Evolutionary conservation across 179 eudicot species (phyloP), one percentile per base, ranked within the genome.

Genomic region (Patellifolia procumbens): DNA sequence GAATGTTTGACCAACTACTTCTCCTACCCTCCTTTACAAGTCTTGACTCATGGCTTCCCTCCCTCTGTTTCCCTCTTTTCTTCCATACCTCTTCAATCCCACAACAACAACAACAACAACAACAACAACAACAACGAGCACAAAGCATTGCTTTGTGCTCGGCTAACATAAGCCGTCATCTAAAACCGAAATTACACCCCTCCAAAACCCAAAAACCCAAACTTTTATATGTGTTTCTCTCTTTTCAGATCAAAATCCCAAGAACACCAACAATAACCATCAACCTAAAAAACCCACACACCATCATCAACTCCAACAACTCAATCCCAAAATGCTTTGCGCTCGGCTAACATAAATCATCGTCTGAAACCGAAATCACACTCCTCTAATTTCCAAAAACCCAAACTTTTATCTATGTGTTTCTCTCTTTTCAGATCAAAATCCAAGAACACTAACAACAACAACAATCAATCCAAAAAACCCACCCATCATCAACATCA

Each of bases 391-490:
- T 5, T 9, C 43, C 43, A 45, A 28, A 17, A 68, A 5, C 72
- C 58, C 72, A 29, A 11, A 16, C 17, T 28, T n/a, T 68, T 17
- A 73, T 70, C 75, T 51, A 85, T 85, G 87, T 85, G 87, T 77
- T 82, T 85, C 85, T 85, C 85, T 55, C 65, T 85, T 45, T 82
- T 85, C 83, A 43, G 62, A 9, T 49, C 74, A 51, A 70, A 70
- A 17, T 66, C 48, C 46, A 66, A 68, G 52, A 70, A 65, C 26
- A 20, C 65, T 42, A 22, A 42, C n/a, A n/a, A n/a, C n/a, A n/a
- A n/a, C n/a, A n/a, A n/a, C 22, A 15, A 29, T 26, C 37, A 72
- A 37, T 28, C 48, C 46, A 37, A 62, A 45, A 62, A 26, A 1
- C 29, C 81, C 76, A 11, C 80, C 67, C 20, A 55, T 17, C 4